Evolutionary conservation across 345 rosid species (phyloP).

Genomic region (Salix purpurea): DNA sequence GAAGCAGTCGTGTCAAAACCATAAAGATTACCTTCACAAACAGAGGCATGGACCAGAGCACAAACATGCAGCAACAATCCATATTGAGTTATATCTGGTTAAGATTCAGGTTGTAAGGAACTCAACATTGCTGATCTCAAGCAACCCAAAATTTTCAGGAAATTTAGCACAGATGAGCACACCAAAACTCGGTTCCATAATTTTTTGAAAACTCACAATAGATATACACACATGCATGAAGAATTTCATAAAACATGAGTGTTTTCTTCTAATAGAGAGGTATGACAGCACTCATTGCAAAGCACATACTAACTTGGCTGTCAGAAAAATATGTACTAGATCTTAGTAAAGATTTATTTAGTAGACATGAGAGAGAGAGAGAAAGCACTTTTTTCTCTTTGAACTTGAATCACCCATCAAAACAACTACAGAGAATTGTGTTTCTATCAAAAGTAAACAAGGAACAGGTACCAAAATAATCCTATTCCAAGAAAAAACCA

Average conservation of each 20-base stretch:
- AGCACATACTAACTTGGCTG: background rate
- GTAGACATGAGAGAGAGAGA: background rate
- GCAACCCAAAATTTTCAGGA: background rate
- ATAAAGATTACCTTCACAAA: background rate
- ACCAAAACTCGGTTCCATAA: no score
- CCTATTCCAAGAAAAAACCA: background rate
- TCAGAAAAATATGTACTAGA: background rate
- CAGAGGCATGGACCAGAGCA: background rate
- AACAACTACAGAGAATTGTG: background rate
- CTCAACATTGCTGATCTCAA: background rate
- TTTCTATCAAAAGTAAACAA: background rate
- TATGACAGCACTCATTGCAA: background rate
- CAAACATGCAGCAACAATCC: background rate
- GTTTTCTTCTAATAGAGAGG: background rate
- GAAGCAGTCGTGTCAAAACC: background rate
- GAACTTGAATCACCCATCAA: background rate
- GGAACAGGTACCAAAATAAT: background rate
- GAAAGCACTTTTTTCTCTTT: background rate
- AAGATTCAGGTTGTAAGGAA: background rate
- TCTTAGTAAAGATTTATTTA: background rate
- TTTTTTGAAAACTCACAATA: background rate
- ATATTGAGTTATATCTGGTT: background rate
- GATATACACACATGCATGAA: background rate
- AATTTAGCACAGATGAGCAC: background rate
- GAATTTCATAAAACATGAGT: background rate